These are phyloP conservation scores for Citrus medica DNA, from an alignment of 345 rosid species.

Conservation along the genomic window DNA sequence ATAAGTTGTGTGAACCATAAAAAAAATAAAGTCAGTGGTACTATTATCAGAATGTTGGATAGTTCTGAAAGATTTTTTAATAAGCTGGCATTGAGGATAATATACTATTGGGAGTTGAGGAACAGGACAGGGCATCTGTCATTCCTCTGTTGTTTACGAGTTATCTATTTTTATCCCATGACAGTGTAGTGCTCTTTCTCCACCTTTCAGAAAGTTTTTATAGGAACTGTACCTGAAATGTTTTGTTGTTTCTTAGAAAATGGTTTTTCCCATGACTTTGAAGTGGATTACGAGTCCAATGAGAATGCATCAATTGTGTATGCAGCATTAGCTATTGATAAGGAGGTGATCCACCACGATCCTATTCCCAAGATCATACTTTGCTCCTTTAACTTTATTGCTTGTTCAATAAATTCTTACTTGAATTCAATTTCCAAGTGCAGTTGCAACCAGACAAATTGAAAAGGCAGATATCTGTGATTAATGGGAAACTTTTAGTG, in stretches of 20 bases:
- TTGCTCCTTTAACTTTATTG: neutral
- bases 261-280: constrained; percentile 39
- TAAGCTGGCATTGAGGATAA: neutral
- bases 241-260: neutral
- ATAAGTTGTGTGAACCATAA: neutral
- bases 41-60: neutral
- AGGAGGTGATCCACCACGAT: constrained; percentile 51
- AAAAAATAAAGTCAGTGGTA: neutral
- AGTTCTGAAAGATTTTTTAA: neutral
- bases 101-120: neutral
- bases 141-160: neutral
- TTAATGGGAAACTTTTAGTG: constrained; percentile 76
- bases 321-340: constrained; percentile 74
- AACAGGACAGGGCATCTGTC: neutral
- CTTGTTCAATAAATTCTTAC: neutral
- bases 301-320: constrained; percentile 72
- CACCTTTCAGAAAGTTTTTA: neutral
- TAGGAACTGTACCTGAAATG: neutral
- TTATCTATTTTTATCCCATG: neutral
- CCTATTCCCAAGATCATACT: neutral
- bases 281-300: constrained; percentile 70
- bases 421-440: constrained; percentile 14
- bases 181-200: neutral
- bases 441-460: neutral
- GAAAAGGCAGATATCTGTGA: constrained; percentile 57